Evolutionary conservation across 1,284 basidiomycete species (phyloP).

Genomic region (Ceratorhiza oryzae-sativae): DNA sequence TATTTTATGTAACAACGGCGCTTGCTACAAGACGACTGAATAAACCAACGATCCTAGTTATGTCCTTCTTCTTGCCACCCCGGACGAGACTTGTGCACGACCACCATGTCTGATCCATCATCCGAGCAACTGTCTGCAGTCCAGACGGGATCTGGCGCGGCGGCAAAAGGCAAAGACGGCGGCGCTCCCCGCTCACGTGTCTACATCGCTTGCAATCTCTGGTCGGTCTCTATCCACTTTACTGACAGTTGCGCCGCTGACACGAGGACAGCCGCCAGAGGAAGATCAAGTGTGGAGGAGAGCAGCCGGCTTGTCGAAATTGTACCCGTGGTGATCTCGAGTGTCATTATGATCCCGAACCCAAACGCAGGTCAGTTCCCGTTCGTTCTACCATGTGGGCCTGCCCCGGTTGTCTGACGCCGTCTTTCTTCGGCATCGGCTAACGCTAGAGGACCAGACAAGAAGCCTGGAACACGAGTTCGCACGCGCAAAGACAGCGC

Average conservation of each 20-base stretch:
- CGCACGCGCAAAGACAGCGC: constrained; percentile 27
- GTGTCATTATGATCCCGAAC: constrained; percentile 30
- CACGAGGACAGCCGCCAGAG: constrained; percentile 18
- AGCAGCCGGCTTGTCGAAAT: constrained; percentile 37
- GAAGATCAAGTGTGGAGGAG: constrained; percentile 37
- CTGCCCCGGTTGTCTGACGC: neutral
- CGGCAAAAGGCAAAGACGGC: neutral
- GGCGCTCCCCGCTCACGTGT: constrained; percentile 23
- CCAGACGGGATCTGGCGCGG: neutral
- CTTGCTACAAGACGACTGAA: neutral
- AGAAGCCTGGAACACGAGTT: constrained; percentile 32
- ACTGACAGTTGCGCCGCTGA: constrained; percentile 8
- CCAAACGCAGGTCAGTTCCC: constrained; percentile 28
- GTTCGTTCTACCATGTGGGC: neutral
- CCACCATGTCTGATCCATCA: constrained; percentile 15
- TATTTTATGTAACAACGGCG: neutral
- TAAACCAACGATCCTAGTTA: constrained; percentile 12
- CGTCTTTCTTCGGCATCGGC: neutral
- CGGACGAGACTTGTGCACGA: neutral
- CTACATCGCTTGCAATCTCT: constrained; percentile 33
- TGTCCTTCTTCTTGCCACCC: neutral
- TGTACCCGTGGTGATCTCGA: constrained; percentile 20
- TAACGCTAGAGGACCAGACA: constrained; percentile 31
- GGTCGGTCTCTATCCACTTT: constrained; percentile 11
- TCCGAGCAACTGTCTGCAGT: neutral